phyloP scores from a whole-genome alignment of 257 asterid genomes.

The Prunella vulgaris region DNA sequence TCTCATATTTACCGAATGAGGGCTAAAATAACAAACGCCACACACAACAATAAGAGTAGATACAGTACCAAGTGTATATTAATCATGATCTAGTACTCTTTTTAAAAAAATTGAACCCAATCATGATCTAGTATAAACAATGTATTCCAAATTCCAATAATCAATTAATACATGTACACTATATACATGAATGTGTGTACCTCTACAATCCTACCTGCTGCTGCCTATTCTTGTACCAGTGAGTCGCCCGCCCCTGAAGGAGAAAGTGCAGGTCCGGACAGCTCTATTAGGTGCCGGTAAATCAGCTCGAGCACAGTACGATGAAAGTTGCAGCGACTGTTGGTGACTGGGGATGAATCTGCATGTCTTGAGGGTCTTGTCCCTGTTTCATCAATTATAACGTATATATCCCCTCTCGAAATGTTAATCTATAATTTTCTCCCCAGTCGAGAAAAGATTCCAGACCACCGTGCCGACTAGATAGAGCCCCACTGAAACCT shows the following conservation, averaged over 20 bases:
- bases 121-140: background rate
- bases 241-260: background rate
- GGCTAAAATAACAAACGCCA: too few species aligned
- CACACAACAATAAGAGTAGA: too few species aligned
- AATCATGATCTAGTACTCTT: too few species aligned
- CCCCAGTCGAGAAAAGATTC: constrained; percentile 87
- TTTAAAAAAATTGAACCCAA: too few species aligned
- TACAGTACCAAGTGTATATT: too few species aligned
- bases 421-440: constrained; percentile 58
- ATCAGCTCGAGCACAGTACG: background rate
- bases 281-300: background rate
- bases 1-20: too few species aligned
- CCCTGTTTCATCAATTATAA: background rate
- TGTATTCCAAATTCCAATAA: constrained; percentile 3
- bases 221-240: background rate
- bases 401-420: background rate
- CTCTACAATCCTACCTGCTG: constrained; percentile 8
- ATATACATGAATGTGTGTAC: constrained; percentile 25
- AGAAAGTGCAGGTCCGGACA: background rate
- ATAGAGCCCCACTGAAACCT: constrained; percentile 79
- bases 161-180: constrained; percentile 1
- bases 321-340: too few species aligned
- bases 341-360: background rate
- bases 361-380: constrained; percentile 9
- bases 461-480: constrained; percentile 74